These are phyloP conservation scores for Leptomonas seymouri DNA, from an alignment of 208 protist genomes.

Conservation along the genomic window DNA sequence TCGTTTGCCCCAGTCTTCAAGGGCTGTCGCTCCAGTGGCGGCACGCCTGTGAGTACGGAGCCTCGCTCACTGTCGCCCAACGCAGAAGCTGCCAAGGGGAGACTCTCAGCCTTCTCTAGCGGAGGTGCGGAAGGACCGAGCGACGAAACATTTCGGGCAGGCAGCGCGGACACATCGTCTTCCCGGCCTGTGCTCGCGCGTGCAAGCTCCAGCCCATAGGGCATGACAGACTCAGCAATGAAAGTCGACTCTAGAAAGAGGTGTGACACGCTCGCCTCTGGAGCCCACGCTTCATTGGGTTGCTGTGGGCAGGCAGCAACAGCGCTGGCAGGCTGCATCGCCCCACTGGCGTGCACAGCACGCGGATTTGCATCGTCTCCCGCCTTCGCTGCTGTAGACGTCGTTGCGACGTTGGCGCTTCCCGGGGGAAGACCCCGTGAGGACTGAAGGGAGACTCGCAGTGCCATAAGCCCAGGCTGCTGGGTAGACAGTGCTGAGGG, in stretches of 20 bases:
- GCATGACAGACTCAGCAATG: conserved; percentile 27
- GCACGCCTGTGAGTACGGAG: too few species aligned
- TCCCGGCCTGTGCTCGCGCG: neutral
- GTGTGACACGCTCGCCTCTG: conserved; percentile 27
- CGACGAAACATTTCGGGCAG: too few species aligned
- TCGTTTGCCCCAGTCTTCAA: too few species aligned
- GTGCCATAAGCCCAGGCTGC: neutral
- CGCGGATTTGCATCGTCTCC: neutral
- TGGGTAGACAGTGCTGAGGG: neutral
- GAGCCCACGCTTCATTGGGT: conserved; percentile 11
- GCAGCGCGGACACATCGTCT: neutral
- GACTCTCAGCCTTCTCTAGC: too few species aligned
- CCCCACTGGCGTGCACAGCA: neutral
- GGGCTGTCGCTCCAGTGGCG: too few species aligned
- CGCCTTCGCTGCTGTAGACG: neutral
- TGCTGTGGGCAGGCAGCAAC: neutral
- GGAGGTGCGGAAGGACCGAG: neutral
- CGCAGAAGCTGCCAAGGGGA: too few species aligned
- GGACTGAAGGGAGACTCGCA: neutral
- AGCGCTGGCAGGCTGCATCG: neutral
- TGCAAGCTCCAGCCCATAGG: conserved; percentile 15
- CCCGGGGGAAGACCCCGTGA: neutral
- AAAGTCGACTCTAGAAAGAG: conserved; percentile 36
- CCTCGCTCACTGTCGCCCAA: too few species aligned
- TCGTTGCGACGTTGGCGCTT: neutral